A percentile compares a stretch with the other conserved stretches of the same genome.
phyloP scores from a whole-genome alignment of 2,329 filamentous ascomycete species.

The Didymella keratinophila region DNA sequence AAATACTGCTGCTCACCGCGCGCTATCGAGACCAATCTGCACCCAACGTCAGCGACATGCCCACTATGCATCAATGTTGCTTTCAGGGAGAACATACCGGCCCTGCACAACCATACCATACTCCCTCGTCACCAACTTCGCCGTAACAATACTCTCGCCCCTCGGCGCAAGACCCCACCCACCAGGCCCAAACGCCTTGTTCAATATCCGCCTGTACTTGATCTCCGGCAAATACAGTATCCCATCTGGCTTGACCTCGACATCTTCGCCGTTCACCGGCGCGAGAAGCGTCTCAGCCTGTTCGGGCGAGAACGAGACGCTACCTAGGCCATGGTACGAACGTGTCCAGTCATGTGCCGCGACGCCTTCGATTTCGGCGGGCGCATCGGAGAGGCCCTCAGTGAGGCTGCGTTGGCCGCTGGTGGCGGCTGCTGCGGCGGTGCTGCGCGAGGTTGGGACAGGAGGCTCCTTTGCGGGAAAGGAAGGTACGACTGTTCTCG shows the following conservation, averaged over 20 bases:
- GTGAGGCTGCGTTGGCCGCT: constrained; percentile 54
- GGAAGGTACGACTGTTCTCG: constrained; percentile 39
- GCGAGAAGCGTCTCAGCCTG: constrained; percentile 72
- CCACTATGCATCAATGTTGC: no score
- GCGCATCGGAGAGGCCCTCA: constrained; percentile 58
- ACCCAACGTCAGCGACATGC: neutral
- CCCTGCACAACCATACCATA: constrained; percentile 91
- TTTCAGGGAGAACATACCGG: constrained; percentile 64
- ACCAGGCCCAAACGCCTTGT: constrained; percentile 90
- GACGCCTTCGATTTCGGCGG: constrained; percentile 58
- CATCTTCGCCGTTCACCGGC: constrained; percentile 73
- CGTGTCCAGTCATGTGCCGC: constrained; percentile 79
- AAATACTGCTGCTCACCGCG: constrained; percentile 97
- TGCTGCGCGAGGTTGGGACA: constrained; percentile 42
- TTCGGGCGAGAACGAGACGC: constrained; percentile 73
- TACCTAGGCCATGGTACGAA: constrained; percentile 81
- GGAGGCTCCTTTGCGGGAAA: constrained; percentile 45
- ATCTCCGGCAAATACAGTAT: constrained; percentile 97
- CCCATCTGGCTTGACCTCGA: constrained; percentile 97
- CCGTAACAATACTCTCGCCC: constrained; percentile 84
- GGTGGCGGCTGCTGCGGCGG: constrained; percentile 37
- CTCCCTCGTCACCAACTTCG: constrained; percentile 82
- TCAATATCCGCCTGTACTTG: constrained; percentile 92
- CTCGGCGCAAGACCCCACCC: constrained; percentile 94
- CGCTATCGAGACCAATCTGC: constrained; percentile 86